phyloP scores from a whole-genome alignment of 352 stramenopile genomes.

The Phytopythium vexans region DNA sequence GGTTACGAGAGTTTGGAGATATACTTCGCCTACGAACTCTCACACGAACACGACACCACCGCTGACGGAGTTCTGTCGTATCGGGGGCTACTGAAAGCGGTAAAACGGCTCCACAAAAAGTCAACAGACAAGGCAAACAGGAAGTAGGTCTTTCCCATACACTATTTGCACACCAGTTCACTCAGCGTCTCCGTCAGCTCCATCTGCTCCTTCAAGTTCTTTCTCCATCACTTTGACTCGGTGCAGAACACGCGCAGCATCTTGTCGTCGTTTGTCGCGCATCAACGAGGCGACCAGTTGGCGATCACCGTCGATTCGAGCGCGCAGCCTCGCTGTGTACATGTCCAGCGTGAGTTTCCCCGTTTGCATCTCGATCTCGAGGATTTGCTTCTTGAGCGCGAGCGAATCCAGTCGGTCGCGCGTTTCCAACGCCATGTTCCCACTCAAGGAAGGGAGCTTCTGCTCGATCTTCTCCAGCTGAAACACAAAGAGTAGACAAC shows the following conservation, averaged over 20 bases:
- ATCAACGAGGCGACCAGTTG: conserved; percentile 42
- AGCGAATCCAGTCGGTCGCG: conserved; percentile 65
- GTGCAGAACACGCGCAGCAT: conserved; percentile 68
- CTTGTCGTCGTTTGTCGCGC: conserved; percentile 33
- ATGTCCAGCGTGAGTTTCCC: conserved; percentile 71
- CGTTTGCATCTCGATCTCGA: conserved; percentile 83
- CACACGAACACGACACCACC: background rate
- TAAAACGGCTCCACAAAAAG: conserved; percentile 24
- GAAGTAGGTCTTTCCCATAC: conserved; percentile 3
- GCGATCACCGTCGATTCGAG: conserved; percentile 50
- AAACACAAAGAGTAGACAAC: background rate
- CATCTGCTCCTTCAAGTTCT: conserved; percentile 42
- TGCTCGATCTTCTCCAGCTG: conserved; percentile 67
- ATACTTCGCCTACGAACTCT: conserved; percentile 16
- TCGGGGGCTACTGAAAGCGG: conserved; percentile 25
- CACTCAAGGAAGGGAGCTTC: conserved; percentile 40
- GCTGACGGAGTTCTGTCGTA: conserved; percentile 19
- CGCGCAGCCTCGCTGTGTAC: conserved; percentile 54
- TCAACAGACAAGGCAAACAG: conserved; percentile 7
- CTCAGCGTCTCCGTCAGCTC: conserved; percentile 7
- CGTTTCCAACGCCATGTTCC: conserved; percentile 27
- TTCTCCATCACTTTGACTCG: conserved; percentile 80
- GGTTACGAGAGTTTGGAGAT: conserved; percentile 33
- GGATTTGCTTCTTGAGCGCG: conserved; percentile 70
- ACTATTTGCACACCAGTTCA: conserved; percentile 6